Percentiles rank a stretch among this genome's conserved stretches.
phyloP scores from a whole-genome alignment of 2,329 filamentous ascomycete species.

The Colletotrichum simmondsii region DNA sequence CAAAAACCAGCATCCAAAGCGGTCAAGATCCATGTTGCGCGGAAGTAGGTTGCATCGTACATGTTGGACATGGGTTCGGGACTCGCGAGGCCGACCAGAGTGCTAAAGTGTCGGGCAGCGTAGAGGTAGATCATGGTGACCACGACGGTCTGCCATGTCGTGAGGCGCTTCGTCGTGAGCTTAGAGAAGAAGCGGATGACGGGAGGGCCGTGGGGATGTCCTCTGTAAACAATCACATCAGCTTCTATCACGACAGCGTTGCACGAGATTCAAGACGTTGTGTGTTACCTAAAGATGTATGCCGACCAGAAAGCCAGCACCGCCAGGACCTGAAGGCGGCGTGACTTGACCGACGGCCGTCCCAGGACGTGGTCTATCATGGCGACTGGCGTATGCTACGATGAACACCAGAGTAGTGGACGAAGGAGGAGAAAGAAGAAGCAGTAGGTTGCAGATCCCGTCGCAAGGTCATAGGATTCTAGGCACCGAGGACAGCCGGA shows the following conservation, averaged over 20 bases:
- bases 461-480: constrained; percentile 1
- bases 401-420: neutral
- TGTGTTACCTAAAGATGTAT: constrained; percentile 77
- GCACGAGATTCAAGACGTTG: neutral
- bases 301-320: constrained; percentile 92
- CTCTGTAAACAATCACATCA: constrained; percentile 60
- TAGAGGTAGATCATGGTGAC: constrained; percentile 93
- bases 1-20: constrained; percentile 97
- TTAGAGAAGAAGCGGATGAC: constrained; percentile 76
- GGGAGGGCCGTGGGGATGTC: constrained; percentile 89
- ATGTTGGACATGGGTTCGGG: constrained; percentile 95
- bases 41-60: constrained; percentile 92
- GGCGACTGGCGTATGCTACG: constrained; percentile 1
- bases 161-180: constrained; percentile 76
- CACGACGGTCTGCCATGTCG: constrained; percentile 89
- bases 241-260: neutral
- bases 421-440: neutral
- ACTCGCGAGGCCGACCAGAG: constrained; percentile 88
- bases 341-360: constrained; percentile 88
- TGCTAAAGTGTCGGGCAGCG: constrained; percentile 90
- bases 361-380: constrained; percentile 92
- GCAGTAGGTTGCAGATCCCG: neutral
- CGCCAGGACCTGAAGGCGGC: constrained; percentile 90
- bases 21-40: constrained; percentile 96
- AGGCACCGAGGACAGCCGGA: constrained; percentile 5